phyloP scores from a whole-genome alignment of 805 yeast species.

The Clavispora fructus region DNA sequence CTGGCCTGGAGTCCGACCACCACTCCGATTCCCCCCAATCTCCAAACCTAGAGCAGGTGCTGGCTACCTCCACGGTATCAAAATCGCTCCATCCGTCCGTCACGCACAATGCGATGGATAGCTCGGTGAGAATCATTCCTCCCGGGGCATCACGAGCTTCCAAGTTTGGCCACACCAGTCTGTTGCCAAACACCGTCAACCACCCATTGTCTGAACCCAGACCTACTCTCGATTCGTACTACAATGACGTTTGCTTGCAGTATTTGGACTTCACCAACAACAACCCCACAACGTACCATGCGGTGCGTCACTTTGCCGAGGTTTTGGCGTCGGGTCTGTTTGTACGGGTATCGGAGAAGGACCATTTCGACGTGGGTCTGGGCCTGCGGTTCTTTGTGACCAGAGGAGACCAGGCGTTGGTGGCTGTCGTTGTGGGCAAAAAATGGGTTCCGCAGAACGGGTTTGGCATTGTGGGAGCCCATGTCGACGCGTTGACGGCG shows the following conservation, averaged over 20 bases:
- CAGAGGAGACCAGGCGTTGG: conserved; percentile 28
- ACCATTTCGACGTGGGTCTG: conserved; percentile 3
- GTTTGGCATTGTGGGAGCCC: conserved; percentile 25
- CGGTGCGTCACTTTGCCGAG: conserved; percentile 19
- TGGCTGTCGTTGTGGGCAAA: conserved; percentile 35
- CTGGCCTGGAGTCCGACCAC: conserved; percentile 4
- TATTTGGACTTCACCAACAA: conserved; percentile 28
- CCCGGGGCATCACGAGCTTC: no score
- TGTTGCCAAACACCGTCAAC: no score
- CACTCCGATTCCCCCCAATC: background rate
- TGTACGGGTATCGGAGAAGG: conserved; percentile 20
- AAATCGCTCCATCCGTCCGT: no score
- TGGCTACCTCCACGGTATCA: no score
- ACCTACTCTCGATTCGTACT: conserved; percentile 2
- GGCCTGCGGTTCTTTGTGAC: conserved; percentile 25
- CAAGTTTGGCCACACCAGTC: background rate
- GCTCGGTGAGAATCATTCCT: no score
- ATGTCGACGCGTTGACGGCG: conserved; percentile 35
- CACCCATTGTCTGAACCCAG: background rate
- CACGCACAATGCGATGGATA: no score
- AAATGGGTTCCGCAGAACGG: conserved; percentile 31
- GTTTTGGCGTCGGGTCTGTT: conserved; percentile 25
- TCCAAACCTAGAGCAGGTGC: background rate
- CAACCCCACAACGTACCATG: conserved; percentile 42
- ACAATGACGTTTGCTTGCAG: conserved; percentile 14